Base-by-base conservation (phyloP, 2,329 filamentous ascomycete genomes). In the Trichophaea hybrida region DNA sequence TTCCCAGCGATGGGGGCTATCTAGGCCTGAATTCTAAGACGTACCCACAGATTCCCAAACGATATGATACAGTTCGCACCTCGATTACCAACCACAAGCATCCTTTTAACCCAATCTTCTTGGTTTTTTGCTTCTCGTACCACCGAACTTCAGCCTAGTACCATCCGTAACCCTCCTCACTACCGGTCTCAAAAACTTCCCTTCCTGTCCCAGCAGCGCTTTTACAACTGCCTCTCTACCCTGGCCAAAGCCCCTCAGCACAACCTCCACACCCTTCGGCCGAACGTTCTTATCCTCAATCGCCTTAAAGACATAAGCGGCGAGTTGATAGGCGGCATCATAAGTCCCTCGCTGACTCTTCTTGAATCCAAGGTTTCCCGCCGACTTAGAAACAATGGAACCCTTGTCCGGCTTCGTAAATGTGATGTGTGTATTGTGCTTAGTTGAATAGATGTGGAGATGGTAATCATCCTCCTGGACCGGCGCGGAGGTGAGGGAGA, bases 341-440 rank as follows among this genome's bases (percentile, higher is more conserved):
- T 93, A 98, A 59, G 82, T 80, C 63, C 86, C 84, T 65, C 93
- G 81, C 54, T 83, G 81, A 15, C 81, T 77, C 74, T 97, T 94
- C 69, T 79, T 80, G 75, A 96, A 96, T n/a, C 91, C 91, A 61
- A 98, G 81, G 69, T 95, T 89, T 53, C 93, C 93, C 61, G 84
- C 80, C 1, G 86, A 86, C 67, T 94, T 73, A 10, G 84, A 88
- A 65, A 98, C 77, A 65, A 97, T 80, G 33, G 88, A 80, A 65
- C 88, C 80, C 52, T 85, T 79, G 71, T 88, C 83, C 33, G 93
- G 90, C 69, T 84, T 83, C 24, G 89, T 88, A 66, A 96, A 80
- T 1, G 90, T 96, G 69, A 98, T 80, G 73, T 97, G 88, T 17
- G 88, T 93, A 76, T 98, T 98, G 80, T 96, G 93, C 75, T 88